These are phyloP conservation scores for Oryza rufipogon DNA, from an alignment of 176 grass and related monocot species.

Conservation along the genomic window DNA sequence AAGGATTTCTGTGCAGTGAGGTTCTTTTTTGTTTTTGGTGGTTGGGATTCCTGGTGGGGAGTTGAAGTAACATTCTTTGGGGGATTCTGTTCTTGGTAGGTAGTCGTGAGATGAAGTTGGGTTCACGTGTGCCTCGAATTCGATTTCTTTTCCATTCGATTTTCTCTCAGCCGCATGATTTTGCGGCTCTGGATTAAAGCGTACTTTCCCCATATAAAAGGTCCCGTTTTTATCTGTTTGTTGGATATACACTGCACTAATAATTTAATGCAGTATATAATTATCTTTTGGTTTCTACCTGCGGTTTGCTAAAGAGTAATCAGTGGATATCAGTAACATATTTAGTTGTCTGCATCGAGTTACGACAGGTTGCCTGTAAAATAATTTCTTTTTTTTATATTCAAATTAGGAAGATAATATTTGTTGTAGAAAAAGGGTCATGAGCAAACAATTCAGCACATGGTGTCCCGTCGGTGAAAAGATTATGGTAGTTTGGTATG, in stretches of 20 bases:
- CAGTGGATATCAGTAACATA: background rate
- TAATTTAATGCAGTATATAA: background rate
- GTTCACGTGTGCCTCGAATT: constrained; percentile 39
- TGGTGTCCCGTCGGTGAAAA: constrained; percentile 22
- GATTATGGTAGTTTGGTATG: constrained; percentile 30
- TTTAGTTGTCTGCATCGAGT: constrained; percentile 9
- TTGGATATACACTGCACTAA: background rate
- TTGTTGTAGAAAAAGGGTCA: constrained; percentile 7
- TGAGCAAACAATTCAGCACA: constrained; percentile 11
- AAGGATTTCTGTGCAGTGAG: background rate
- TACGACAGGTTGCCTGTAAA: constrained; percentile 26
- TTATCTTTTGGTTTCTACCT: constrained; percentile 18
- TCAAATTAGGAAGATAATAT: constrained; percentile 16
- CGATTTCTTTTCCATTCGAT: background rate
- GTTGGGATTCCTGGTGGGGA: constrained; percentile 27
- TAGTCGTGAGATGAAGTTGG: constrained; percentile 54
- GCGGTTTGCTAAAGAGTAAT: constrained; percentile 9
- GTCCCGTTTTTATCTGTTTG: constrained; percentile 11
- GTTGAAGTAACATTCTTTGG: constrained; percentile 43
- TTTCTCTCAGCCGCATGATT: constrained; percentile 33
- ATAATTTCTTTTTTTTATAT: background rate
- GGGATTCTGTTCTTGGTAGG: constrained; percentile 44
- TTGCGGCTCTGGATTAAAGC: constrained; percentile 33
- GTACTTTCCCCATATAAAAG: background rate
- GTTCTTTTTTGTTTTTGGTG: constrained; percentile 22